Base-by-base conservation (phyloP, 495 filamentous ascomycete genomes). In the Aspergillus cristatus region DNA sequence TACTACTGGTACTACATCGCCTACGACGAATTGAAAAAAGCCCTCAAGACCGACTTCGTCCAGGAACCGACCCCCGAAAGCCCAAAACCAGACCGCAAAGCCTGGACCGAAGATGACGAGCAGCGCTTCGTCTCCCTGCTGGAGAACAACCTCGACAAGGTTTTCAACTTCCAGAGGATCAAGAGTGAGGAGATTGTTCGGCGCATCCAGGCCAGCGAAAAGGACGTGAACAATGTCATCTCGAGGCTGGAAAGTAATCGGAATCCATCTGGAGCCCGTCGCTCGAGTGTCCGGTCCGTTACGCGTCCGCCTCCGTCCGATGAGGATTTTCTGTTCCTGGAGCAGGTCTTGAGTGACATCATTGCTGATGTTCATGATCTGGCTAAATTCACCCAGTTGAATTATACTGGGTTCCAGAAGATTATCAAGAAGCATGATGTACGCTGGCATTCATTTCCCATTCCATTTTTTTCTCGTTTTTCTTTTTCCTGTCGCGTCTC, bases 351-450 rank as follows among this genome's bases (percentile, higher is more conserved):
- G 55, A 93, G 86, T 60, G 91, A 99, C 55, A 90, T 97, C 51
- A 99, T 97, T 57, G 93, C 93, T 37, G 91, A 99, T 56, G 93
- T 99, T 8, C 91, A 99, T 54, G 91, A 99, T 58, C 67, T 99
- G 50, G 93, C 93, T 51, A 97, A 97, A 63, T 99, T 96, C 50
- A 93, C 91, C 4, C 89, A 96, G 63, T 64, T 99, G 55, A 99
- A 99, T 60, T 99, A 99, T 53, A 96, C 90, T 1, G 91, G 93
- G 1, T 99, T 99, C 53, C 93, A 96, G 70, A 99, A 99, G 70
- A 99, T 99, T 50, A 95, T 99, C 57, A 99, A 99, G 70, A 99
- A 99, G 68, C 91, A 99, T 60, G 91, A 99, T 71, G 86, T 91
- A 63, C 37, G 83, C 74, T 28, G 2, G 14, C 38, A 5, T 17